These are phyloP conservation scores for Pelargonium exstipulatum DNA, from an alignment of 441 rosid species.

Conservation along the genomic window DNA sequence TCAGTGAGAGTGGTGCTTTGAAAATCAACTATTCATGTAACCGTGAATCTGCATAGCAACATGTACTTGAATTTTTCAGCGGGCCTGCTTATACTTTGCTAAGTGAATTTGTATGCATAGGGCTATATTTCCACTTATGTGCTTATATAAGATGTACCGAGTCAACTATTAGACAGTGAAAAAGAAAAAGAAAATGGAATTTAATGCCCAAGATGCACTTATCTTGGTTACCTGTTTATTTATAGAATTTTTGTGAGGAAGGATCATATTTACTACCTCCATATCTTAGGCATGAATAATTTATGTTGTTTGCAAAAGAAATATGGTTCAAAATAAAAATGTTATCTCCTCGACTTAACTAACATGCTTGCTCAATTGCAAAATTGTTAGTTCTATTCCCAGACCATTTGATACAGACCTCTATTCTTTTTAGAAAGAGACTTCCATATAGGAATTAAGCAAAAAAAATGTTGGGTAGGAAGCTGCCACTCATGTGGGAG, in stretches of 20 bases:
- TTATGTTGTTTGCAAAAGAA: neutral
- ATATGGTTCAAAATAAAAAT: conserved; percentile 4
- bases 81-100: neutral
- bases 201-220: neutral
- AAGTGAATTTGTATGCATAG: conserved; percentile 2
- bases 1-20: conserved; percentile 7
- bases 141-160: neutral
- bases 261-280: neutral
- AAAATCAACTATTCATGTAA: neutral
- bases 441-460: conserved; percentile 21
- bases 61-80: neutral
- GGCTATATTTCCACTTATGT: neutral
- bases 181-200: neutral
- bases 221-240: conserved; percentile 11
- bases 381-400: conserved; percentile 20
- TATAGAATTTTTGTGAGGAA: conserved; percentile 10
- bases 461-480: conserved; percentile 25
- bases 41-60: neutral
- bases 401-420: conserved; percentile 32
- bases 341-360: conserved; percentile 10
- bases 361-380: conserved; percentile 4
- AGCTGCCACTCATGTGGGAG: conserved; percentile 32
- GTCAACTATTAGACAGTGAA: neutral
- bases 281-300: neutral
- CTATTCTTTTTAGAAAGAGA: conserved; percentile 34